Percentiles rank a stretch among this genome's conserved stretches.
phyloP scores from a whole-genome alignment of 2,329 filamentous ascomycete genomes.

The Aspergillus viridinutans region DNA sequence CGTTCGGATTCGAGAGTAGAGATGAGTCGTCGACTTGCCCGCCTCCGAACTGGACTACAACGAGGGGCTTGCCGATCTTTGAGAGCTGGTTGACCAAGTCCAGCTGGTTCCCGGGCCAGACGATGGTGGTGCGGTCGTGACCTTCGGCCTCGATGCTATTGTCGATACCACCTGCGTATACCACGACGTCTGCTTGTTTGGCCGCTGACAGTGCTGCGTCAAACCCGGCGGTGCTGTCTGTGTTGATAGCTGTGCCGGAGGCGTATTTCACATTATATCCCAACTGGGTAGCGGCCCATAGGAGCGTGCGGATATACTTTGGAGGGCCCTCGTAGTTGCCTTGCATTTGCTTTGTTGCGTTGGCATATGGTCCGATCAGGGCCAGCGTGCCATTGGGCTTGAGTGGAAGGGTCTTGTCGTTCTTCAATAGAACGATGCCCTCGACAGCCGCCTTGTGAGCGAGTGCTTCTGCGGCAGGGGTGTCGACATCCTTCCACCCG shows the following conservation, averaged over 20 bases:
- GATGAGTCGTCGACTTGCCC: conserved; percentile 36
- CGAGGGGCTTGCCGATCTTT: conserved; percentile 27
- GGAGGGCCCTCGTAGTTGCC: conserved; percentile 53
- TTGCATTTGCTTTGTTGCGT: conserved; percentile 51
- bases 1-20: conserved; percentile 27
- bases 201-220: conserved; percentile 24
- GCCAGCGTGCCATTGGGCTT: conserved; percentile 39
- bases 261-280: conserved; percentile 44
- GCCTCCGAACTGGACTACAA: conserved; percentile 34
- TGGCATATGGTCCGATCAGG: conserved; percentile 54
- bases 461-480: conserved; percentile 47
- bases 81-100: conserved; percentile 30
- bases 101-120: conserved; percentile 33
- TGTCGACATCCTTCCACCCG: conserved; percentile 52
- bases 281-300: conserved; percentile 45
- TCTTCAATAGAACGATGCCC: conserved; percentile 47
- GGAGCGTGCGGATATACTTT: conserved; percentile 28
- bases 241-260: conserved; percentile 16
- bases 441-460: conserved; percentile 48
- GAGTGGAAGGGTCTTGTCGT: conserved; percentile 44
- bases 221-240: conserved; percentile 21
- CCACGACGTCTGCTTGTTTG: conserved; percentile 24
- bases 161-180: conserved; percentile 33
- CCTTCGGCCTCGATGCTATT: conserved; percentile 30
- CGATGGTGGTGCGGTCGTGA: conserved; percentile 31